Evolutionary conservation across 2,329 filamentous ascomycete genomes (phyloP).

Genomic region (Sclerotinia borealis): DNA sequence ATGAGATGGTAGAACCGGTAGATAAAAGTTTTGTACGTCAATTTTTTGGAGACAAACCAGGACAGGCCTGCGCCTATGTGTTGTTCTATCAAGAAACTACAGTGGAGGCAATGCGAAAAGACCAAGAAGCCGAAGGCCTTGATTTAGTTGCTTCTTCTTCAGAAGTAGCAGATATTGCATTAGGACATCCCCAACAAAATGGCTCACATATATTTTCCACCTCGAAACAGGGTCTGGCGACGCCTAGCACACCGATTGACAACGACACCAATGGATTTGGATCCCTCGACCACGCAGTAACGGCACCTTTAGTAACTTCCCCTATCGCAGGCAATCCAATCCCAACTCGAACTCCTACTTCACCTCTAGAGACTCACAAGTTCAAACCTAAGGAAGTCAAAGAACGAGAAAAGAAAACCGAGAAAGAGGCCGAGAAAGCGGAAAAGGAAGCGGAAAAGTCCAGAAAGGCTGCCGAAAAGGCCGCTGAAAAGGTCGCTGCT

Average conservation of each 20-base stretch:
- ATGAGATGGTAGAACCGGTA: conserved; percentile 97
- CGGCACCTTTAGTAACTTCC: conserved; percentile 45
- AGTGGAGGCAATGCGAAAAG: conserved; percentile 60
- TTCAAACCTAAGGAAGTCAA: conserved; percentile 53
- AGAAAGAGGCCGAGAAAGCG: conserved; percentile 45
- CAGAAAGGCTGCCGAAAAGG: conserved; percentile 30
- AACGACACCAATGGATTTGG: conserved; percentile 46
- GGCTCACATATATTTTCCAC: conserved; percentile 39
- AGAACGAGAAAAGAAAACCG: conserved; percentile 64
- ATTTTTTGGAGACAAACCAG: conserved; percentile 91
- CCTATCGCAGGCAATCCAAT: conserved; percentile 24
- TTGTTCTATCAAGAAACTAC: conserved; percentile 94
- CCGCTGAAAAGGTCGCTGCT: conserved; percentile 38
- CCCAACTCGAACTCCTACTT: conserved; percentile 32
- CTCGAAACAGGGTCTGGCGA: conserved; percentile 43
- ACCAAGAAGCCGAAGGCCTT: conserved; percentile 75
- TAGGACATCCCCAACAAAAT: conserved; percentile 41
- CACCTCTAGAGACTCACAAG: conserved; percentile 25
- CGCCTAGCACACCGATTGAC: conserved; percentile 42
- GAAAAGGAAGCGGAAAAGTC: conserved; percentile 46
- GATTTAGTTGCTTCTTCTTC: conserved; percentile 52
- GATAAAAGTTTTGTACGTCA: conserved; percentile 94
- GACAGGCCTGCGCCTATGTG: conserved; percentile 91
- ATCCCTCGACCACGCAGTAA: conserved; percentile 59
- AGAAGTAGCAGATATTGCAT: conserved; percentile 50